phyloP scores from a whole-genome alignment of 2,329 filamentous ascomycete species.

The Clonostachys rosea region DNA sequence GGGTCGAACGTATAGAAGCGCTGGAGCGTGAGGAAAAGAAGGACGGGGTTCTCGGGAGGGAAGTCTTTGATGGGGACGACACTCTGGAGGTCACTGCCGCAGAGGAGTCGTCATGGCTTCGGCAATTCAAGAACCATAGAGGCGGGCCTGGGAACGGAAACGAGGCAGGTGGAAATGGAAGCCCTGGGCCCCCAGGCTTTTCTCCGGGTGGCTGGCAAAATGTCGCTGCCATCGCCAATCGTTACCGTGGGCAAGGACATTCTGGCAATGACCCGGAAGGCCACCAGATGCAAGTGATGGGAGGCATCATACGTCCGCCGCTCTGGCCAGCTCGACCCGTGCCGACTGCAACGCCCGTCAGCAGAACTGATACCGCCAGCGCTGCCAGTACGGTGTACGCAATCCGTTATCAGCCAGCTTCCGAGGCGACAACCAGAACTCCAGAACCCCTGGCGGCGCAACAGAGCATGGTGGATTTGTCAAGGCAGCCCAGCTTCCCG shows the following conservation, averaged over 20 bases:
- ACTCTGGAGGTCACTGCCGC: constrained; percentile 66
- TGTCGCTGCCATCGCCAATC: not conserved
- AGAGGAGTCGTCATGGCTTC: constrained; percentile 45
- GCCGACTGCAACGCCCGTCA: constrained; percentile 51
- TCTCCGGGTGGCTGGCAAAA: not conserved
- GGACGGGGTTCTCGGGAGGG: constrained; percentile 83
- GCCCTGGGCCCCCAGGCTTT: not conserved
- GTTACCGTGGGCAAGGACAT: not conserved
- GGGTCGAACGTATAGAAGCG: constrained; percentile 92
- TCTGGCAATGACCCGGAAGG: constrained; percentile 10
- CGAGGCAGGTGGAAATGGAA: constrained; percentile 20
- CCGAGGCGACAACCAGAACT: constrained; percentile 43
- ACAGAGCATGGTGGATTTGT: constrained; percentile 20
- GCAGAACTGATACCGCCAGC: constrained; percentile 58
- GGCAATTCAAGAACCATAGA: constrained; percentile 27
- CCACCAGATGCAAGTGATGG: constrained; percentile 15
- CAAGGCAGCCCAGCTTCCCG: constrained; percentile 25
- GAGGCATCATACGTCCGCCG: constrained; percentile 39
- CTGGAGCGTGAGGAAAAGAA: constrained; percentile 91
- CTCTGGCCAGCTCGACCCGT: constrained; percentile 52
- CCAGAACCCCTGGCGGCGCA: constrained; percentile 27
- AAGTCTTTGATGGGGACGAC: constrained; percentile 91
- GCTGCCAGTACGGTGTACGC: constrained; percentile 62
- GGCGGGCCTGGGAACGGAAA: constrained; percentile 16
- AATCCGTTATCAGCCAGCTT: constrained; percentile 54